Percentiles rank a stretch among this genome's conserved stretches.
phyloP scores from a whole-genome alignment of 768 basidiomycete species.

The Russula foetens region DNA sequence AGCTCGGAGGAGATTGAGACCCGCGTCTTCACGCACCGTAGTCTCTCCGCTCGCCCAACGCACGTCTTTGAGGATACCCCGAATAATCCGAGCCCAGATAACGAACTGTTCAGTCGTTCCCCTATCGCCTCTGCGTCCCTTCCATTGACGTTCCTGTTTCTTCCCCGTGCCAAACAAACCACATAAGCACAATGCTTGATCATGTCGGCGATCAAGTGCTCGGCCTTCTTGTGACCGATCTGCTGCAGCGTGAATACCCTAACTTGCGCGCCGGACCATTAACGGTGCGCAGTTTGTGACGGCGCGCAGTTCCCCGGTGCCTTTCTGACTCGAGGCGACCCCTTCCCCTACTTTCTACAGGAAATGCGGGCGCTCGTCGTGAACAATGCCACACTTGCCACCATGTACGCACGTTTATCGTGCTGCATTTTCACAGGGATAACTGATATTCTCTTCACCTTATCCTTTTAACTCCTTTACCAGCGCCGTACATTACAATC shows the following conservation, averaged over 20 bases:
- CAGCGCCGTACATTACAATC: slow-evolving; percentile 56
- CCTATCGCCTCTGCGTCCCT: neutral
- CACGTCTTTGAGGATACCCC: slow-evolving; percentile 70
- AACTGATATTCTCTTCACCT: neutral
- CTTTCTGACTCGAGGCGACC: neutral
- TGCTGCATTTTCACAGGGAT: neutral
- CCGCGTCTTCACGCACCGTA: slow-evolving; percentile 72
- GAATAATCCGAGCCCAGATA: slow-evolving; percentile 70
- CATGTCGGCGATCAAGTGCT: slow-evolving; percentile 73
- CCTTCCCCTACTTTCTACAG: slow-evolving; percentile 31
- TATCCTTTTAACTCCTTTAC: neutral
- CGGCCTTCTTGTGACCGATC: slow-evolving; percentile 53
- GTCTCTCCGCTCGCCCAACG: slow-evolving; percentile 57
- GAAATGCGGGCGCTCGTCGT: slow-evolving; percentile 75
- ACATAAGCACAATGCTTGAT: slow-evolving; percentile 44
- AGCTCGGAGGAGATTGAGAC: slow-evolving; percentile 34
- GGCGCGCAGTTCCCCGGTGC: neutral
- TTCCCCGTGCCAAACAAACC: neutral
- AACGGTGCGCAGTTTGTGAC: slow-evolving; percentile 38
- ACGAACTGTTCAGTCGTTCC: slow-evolving; percentile 57
- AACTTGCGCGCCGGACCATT: slow-evolving; percentile 68
- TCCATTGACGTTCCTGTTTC: neutral
- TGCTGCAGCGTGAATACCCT: slow-evolving; percentile 54
- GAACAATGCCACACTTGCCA: slow-evolving; percentile 63
- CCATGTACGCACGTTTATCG: slow-evolving; percentile 38